Percentiles rank a stretch among this genome's conserved stretches.
Conservation (phyloP, 768 basidiomycete genomes). For the Thelephora aurantiotincta region DNA sequence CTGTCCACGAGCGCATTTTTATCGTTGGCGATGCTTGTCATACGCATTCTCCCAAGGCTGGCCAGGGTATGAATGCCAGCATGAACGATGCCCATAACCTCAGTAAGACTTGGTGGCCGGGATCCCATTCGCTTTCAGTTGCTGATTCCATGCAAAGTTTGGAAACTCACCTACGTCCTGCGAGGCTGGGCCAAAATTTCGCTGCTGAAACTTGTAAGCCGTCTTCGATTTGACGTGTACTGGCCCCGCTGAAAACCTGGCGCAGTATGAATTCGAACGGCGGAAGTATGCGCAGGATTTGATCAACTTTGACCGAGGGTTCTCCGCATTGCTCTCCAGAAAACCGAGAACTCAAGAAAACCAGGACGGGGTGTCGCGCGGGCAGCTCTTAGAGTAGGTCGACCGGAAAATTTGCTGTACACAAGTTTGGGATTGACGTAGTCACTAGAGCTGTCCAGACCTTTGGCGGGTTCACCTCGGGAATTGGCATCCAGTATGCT, state of each 20-base stretch:
- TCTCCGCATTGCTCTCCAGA: conserved; percentile 36
- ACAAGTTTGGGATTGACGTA: background rate
- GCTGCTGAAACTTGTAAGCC: conserved; percentile 31
- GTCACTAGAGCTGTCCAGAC: conserved; percentile 26
- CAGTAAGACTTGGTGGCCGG: conserved; percentile 9
- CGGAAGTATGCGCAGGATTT: conserved; percentile 39
- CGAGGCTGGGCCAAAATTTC: conserved; percentile 31
- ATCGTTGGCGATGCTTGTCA: conserved; percentile 44
- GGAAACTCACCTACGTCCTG: conserved; percentile 38
- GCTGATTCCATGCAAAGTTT: conserved; percentile 18
- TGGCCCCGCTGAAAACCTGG: background rate
- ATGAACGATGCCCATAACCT: conserved; percentile 44
- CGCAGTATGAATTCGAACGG: conserved; percentile 38
- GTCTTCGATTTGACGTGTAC: background rate
- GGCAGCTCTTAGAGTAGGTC: conserved; percentile 30
- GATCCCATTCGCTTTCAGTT: background rate
- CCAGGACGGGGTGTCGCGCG: conserved; percentile 32
- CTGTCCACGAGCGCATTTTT: conserved; percentile 32
- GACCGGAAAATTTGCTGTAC: background rate
- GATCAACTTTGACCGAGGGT: conserved; percentile 38
- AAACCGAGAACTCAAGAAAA: conserved; percentile 28
- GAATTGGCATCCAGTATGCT: conserved; percentile 34
- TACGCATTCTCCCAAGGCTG: conserved; percentile 30
- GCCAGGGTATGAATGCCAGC: conserved; percentile 39
- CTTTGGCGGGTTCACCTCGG: conserved; percentile 32